Evolutionary conservation across 345 rosid species (phyloP), one percentile per base, ranked within the genome.

Genomic region (Kandelia obovata): DNA sequence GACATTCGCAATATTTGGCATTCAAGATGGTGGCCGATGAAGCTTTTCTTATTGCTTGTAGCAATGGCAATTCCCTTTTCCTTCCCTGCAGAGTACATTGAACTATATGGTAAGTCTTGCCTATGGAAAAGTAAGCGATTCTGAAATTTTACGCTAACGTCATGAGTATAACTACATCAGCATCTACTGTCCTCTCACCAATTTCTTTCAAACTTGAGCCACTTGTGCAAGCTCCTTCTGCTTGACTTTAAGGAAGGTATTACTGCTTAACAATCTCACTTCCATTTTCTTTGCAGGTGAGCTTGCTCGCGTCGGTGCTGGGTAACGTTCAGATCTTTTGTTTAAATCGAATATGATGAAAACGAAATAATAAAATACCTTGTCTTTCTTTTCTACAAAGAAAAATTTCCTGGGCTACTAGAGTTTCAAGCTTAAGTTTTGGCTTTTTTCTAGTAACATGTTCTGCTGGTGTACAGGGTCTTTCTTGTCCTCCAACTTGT

Each of bases 401-500:
- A 43, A 43, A 43, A 43, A 0, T 43, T 43, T 13, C 17, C 17
- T 0, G 17, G 49, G 49, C 49, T 3, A 39, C 46, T 39, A 39
- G 46, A 9, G 46, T 39, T 39, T 39, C 46, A 43, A 4, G 28
- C 31, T 56, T 56, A 5, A 56, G 59, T 56, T 56, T 56, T 56
- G 59, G 30, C 28, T 11, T 56, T 56, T 11, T 56, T n/a, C 15
- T 25, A 30, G 2, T n/a, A 35, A 47, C 32, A 26, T 46, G 16
- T 47, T 31, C 7, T 59, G 53, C 51, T 32, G n/a, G 7, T 13
- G 30, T 71, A 28, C 72, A 92, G 96, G 77, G 73, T 90, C 28
- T 93, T 89, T 81, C 93, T 93, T 37, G 78, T 82, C 59, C 96
- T 93, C 69, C 98, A 93, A 77, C 97, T 93, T 34, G 70, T 93